Conservation (phyloP, 345 rosid genomes). For the Citrus hindsii region DNA sequence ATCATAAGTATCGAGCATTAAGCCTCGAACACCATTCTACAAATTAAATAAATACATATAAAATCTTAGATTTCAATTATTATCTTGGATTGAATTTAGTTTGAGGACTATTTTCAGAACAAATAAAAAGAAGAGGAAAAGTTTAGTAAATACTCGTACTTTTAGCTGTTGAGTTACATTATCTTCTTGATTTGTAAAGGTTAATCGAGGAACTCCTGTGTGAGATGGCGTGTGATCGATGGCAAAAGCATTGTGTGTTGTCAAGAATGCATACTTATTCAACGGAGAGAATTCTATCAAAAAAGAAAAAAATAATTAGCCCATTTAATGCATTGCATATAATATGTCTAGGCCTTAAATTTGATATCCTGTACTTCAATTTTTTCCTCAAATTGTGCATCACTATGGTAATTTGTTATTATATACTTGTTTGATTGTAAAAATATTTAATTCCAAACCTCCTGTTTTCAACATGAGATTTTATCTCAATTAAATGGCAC, state of each 20-base stretch:
- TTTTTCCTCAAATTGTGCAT: too few relatives aligned
- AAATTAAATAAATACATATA: background rate
- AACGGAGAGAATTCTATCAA: slow-evolving; percentile 60
- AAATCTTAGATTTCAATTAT: background rate
- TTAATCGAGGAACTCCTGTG: slow-evolving; percentile 47
- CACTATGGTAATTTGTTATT: too few relatives aligned
- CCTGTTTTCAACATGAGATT: too few relatives aligned
- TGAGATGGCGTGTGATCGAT: slow-evolving; percentile 46
- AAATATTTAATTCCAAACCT: too few relatives aligned
- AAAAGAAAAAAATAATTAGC: background rate
- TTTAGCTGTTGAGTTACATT: slow-evolving; percentile 51
- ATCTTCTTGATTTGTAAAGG: slow-evolving; percentile 71
- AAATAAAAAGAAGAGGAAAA: background rate
- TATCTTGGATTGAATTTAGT: background rate
- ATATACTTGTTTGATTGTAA: too few relatives aligned
- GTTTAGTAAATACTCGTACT: slow-evolving; percentile 23
- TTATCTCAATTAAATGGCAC: too few relatives aligned
- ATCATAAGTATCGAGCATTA: slow-evolving; percentile 74
- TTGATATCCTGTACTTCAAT: too few relatives aligned
- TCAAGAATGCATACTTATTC: slow-evolving; percentile 67
- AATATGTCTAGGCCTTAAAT: too few relatives aligned
- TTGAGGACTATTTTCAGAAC: too few relatives aligned
- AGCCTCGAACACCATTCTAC: slow-evolving; percentile 64
- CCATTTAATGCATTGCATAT: too few relatives aligned
- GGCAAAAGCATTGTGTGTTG: slow-evolving; percentile 67